Conservation (phyloP, 1,284 basidiomycete species). For the Microbotryomycetes sp. region DNA sequence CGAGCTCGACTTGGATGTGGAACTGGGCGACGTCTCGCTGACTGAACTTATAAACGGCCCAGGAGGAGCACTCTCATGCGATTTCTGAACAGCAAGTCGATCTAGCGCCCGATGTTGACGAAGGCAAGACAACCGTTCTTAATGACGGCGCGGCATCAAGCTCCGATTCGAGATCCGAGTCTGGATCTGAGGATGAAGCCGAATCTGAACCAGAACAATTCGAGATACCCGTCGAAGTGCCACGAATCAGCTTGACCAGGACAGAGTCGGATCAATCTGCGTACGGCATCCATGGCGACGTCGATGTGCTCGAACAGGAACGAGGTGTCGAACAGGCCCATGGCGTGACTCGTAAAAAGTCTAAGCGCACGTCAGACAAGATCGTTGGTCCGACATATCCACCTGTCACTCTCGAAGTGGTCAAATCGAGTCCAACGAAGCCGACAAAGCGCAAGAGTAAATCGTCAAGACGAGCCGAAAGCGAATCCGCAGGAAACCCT, state of each 20-base stretch:
- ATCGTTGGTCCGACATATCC: background rate
- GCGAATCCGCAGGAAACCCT: background rate
- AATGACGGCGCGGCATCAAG: background rate
- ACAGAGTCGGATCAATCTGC: slow-evolving; percentile 23
- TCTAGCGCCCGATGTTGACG: background rate
- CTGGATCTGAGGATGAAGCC: slow-evolving; percentile 10
- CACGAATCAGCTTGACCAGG: slow-evolving; percentile 21
- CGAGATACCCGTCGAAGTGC: slow-evolving; percentile 2
- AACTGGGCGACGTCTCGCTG: too few relatives aligned
- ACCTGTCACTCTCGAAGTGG: background rate
- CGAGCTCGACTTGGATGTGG: too few relatives aligned
- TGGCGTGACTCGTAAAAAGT: too few relatives aligned
- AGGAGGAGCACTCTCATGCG: slow-evolving; percentile 20
- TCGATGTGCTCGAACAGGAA: slow-evolving; percentile 8
- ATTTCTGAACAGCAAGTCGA: background rate
- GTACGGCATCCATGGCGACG: slow-evolving; percentile 11
- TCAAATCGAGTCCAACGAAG: background rate
- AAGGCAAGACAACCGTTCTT: background rate
- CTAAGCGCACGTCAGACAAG: background rate
- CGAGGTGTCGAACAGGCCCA: background rate
- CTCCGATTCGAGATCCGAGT: background rate
- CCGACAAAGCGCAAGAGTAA: background rate
- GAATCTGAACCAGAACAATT: slow-evolving; percentile 3
- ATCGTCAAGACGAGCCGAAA: background rate
- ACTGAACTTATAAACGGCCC: too few relatives aligned